A percentile compares a stretch with the other conserved stretches of the same genome.
phyloP scores from a whole-genome alignment of 2,329 filamentous ascomycete genomes.

The Colletotrichum viniferum region DNA sequence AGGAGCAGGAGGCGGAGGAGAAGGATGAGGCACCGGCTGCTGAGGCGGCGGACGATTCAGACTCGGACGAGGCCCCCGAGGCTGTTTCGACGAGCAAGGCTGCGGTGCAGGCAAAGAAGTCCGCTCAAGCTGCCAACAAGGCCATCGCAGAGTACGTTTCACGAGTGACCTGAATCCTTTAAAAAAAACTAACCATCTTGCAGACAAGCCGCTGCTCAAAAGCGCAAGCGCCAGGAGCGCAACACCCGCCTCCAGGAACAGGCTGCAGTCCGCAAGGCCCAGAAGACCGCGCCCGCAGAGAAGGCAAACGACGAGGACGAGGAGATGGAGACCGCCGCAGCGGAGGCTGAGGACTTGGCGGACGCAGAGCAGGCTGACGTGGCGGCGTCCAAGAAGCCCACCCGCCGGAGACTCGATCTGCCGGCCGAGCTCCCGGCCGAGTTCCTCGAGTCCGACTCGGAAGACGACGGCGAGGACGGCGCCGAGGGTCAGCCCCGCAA shows the following conservation, averaged over 20 bases:
- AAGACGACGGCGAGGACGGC: slow-evolving; percentile 37
- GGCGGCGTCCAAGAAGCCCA: slow-evolving; percentile 4
- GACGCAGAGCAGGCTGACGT: slow-evolving; percentile 27
- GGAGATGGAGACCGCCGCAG: slow-evolving; percentile 12
- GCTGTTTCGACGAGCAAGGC: slow-evolving; percentile 59
- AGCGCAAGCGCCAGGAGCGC: slow-evolving; percentile 60
- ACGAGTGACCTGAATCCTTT: background rate
- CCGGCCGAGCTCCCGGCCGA: slow-evolving; percentile 57
- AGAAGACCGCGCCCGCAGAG: background rate
- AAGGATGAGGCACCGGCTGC: slow-evolving; percentile 29
- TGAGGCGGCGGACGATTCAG: slow-evolving; percentile 47
- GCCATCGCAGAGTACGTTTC: slow-evolving; percentile 54
- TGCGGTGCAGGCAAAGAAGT: slow-evolving; percentile 50
- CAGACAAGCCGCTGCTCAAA: slow-evolving; percentile 56
- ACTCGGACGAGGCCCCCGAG: slow-evolving; percentile 62
- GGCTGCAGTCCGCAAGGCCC: slow-evolving; percentile 52
- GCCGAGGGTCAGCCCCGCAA: slow-evolving; percentile 33
- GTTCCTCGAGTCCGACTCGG: slow-evolving; percentile 58
- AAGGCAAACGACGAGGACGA: slow-evolving; percentile 1
- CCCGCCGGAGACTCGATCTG: slow-evolving; percentile 33
- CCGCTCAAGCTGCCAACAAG: slow-evolving; percentile 50
- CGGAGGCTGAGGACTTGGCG: slow-evolving; percentile 19
- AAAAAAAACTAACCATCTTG: background rate
- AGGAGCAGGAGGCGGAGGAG: slow-evolving; percentile 18
- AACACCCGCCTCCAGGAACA: slow-evolving; percentile 60